phyloP scores from a whole-genome alignment of 352 stramenopile species.

The Globisporangium takayamanum region DNA sequence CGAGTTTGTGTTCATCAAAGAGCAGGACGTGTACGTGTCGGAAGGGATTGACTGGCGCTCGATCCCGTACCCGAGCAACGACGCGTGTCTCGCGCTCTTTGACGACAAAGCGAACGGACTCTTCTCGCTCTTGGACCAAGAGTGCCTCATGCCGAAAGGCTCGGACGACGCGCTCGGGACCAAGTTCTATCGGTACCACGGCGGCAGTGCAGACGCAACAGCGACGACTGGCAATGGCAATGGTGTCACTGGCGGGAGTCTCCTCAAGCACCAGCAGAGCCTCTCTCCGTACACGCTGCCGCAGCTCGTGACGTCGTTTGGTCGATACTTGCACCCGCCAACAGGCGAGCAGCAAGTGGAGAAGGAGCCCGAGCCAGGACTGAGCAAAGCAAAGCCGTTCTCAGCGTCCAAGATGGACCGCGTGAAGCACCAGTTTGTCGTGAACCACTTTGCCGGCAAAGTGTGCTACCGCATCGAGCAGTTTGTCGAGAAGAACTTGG shows the following conservation, averaged over 20 bases:
- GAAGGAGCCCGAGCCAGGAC: conserved; percentile 24
- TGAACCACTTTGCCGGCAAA: conserved; percentile 74
- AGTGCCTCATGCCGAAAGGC: conserved; percentile 80
- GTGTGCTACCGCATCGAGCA: conserved; percentile 75
- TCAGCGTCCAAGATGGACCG: conserved; percentile 80
- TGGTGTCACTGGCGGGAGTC: conserved; percentile 15
- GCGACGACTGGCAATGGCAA: not conserved
- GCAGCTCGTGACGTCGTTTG: conserved; percentile 59
- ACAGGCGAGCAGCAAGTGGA: conserved; percentile 20
- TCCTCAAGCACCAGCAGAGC: conserved; percentile 29
- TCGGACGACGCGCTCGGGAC: conserved; percentile 72
- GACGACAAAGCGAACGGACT: conserved; percentile 76
- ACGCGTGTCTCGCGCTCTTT: conserved; percentile 70
- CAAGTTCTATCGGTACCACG: conserved; percentile 80
- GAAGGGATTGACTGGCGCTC: conserved; percentile 85
- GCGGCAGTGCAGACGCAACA: conserved; percentile 11
- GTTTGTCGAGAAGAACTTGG: conserved; percentile 86
- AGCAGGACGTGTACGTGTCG: conserved; percentile 76
- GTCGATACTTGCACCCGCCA: conserved; percentile 54
- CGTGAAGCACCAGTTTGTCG: conserved; percentile 75
- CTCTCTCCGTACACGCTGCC: conserved; percentile 43
- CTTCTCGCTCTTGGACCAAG: conserved; percentile 79
- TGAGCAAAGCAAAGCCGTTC: conserved; percentile 44
- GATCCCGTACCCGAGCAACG: conserved; percentile 78
- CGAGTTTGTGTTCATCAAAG: conserved; percentile 84